phyloP scores from a whole-genome alignment of 768 basidiomycete genomes.

The Tephrocybe sp. region DNA sequence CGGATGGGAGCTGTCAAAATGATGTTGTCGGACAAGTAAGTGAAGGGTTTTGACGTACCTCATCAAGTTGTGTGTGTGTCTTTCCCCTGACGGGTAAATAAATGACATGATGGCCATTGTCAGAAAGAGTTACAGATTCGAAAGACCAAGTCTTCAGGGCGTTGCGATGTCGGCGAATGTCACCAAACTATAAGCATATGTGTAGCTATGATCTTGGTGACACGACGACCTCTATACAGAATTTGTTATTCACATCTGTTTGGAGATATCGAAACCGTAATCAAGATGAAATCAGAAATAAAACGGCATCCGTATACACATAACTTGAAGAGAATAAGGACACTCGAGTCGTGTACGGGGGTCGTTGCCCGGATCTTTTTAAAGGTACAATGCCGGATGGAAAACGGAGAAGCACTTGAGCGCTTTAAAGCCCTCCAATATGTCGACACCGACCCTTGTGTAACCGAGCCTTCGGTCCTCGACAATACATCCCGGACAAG shows the following conservation, averaged over 20 bases:
- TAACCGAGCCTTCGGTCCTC: background rate
- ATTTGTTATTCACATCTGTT: background rate
- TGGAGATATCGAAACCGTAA: background rate
- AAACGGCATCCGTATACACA: background rate
- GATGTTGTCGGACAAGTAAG: background rate
- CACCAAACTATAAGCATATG: background rate
- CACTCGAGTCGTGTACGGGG: background rate
- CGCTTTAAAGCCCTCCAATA: constrained; percentile 8
- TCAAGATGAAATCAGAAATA: background rate
- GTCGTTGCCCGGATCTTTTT: background rate
- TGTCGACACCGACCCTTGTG: background rate
- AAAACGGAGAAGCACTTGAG: background rate
- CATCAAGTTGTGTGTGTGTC: constrained; percentile 9
- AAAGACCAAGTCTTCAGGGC: constrained; percentile 7
- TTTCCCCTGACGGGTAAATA: constrained; percentile 8
- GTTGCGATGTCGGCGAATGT: background rate
- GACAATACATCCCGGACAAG: background rate
- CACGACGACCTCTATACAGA: too few relatives aligned
- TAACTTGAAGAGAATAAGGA: background rate
- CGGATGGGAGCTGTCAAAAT: constrained; percentile 17
- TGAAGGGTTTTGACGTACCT: constrained; percentile 14
- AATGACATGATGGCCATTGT: constrained; percentile 5
- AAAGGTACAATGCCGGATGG: constrained; percentile 6
- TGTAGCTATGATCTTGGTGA: background rate
- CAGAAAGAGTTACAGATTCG: constrained; percentile 9